Percentiles rank a stretch among this genome's conserved stretches.
These are phyloP conservation scores for Jaapia argillacea DNA, from an alignment of 768 basidiomycete species.

Conservation along the genomic window DNA sequence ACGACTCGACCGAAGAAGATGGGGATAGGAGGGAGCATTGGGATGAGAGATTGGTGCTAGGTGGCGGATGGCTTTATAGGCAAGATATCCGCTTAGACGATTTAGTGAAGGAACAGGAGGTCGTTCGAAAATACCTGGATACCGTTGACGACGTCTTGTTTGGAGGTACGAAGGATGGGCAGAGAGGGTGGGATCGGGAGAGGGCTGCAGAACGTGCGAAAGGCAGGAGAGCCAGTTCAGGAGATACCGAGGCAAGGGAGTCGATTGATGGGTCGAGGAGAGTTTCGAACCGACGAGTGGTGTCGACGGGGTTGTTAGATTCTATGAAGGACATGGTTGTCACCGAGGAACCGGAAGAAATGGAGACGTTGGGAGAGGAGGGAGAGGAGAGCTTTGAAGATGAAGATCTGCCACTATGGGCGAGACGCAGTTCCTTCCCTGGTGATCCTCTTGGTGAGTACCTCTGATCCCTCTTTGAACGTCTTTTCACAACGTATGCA, in stretches of 20 bases:
- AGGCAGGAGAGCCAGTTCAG: constrained; percentile 37
- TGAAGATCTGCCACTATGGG: constrained; percentile 73
- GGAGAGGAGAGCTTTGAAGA: constrained; percentile 42
- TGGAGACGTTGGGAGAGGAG: constrained; percentile 37
- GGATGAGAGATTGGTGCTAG: constrained; percentile 75
- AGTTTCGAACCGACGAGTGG: constrained; percentile 33
- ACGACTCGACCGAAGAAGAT: constrained; percentile 36
- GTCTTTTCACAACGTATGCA: constrained; percentile 16
- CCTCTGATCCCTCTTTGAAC: background rate
- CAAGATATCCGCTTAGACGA: constrained; percentile 49
- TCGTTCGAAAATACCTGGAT: constrained; percentile 55
- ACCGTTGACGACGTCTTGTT: constrained; percentile 78
- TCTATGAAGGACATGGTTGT: constrained; percentile 37
- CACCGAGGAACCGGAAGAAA: constrained; percentile 47
- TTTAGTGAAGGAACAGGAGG: constrained; percentile 44
- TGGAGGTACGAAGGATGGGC: constrained; percentile 39
- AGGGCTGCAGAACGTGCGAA: constrained; percentile 31
- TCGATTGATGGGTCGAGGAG: constrained; percentile 1
- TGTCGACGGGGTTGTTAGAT: constrained; percentile 51
- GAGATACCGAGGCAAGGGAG: constrained; percentile 22
- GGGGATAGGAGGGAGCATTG: constrained; percentile 58
- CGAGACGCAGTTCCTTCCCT: constrained; percentile 43
- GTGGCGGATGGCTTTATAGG: constrained; percentile 75
- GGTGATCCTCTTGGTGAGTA: constrained; percentile 49
- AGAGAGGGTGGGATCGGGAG: constrained; percentile 38